Percentiles rank a stretch among this genome's conserved stretches.
phyloP scores from a whole-genome alignment of 192 early-diverging fungal genomes.

The Phlyctochytrium planicorne region DNA sequence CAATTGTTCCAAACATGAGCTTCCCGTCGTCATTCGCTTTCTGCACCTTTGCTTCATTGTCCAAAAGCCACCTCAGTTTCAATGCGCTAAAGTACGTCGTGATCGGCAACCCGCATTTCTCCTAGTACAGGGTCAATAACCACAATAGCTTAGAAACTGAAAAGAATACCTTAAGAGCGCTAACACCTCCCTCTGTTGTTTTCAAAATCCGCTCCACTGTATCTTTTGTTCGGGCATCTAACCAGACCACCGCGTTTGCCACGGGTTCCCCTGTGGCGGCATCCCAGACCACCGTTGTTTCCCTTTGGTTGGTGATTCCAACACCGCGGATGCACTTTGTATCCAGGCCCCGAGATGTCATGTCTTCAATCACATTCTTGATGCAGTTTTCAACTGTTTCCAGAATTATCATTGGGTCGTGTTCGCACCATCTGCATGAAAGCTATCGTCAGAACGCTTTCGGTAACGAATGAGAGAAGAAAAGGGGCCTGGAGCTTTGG shows the following conservation, averaged over 20 bases:
- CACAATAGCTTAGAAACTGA: neutral
- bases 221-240: constrained; percentile 77
- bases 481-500: no score
- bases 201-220: constrained; percentile 64
- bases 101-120: constrained; percentile 81
- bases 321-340: constrained; percentile 52
- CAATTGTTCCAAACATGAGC: constrained; percentile 85
- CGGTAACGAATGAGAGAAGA: constrained; percentile 3
- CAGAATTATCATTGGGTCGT: constrained; percentile 77
- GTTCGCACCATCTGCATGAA: constrained; percentile 78
- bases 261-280: constrained; percentile 71
- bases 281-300: constrained; percentile 93
- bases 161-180: constrained; percentile 39
- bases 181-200: constrained; percentile 48
- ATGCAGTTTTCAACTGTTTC: constrained; percentile 69
- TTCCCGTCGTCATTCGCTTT: constrained; percentile 70
- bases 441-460: neutral
- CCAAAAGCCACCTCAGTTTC: constrained; percentile 90
- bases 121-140: constrained; percentile 4
- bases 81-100: constrained; percentile 91
- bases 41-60: constrained; percentile 72
- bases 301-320: constrained; percentile 94
- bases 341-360: constrained; percentile 60
- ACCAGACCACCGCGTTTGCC: constrained; percentile 90
- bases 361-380: constrained; percentile 59